phyloP scores from a whole-genome alignment of 2,329 filamentous ascomycete genomes.

The Coniochaeta prunicola region DNA sequence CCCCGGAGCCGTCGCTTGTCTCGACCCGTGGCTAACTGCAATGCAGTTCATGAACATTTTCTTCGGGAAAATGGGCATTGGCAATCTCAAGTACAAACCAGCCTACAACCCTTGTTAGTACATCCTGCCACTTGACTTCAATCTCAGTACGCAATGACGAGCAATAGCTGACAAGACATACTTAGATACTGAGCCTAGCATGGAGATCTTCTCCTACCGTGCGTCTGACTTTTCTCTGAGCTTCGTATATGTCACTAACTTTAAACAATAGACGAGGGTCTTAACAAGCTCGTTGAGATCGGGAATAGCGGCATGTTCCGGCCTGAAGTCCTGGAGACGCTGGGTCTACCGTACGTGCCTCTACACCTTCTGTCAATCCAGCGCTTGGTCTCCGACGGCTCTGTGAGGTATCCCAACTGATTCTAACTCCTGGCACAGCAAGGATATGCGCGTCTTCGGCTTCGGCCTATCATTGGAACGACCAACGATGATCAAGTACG shows the following conservation, averaged over 20 bases:
- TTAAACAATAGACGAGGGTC: conserved; percentile 51
- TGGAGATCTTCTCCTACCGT: conserved; percentile 95
- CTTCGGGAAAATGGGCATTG: conserved; percentile 93
- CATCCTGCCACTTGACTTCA: background rate
- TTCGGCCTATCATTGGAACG: conserved; percentile 89
- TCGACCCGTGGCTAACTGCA: background rate
- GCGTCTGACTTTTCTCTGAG: background rate
- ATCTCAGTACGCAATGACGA: background rate
- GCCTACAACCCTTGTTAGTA: conserved; percentile 46
- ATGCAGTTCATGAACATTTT: conserved; percentile 88
- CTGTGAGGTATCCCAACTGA: background rate
- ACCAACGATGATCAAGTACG: conserved; percentile 97
- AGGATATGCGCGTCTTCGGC: conserved; percentile 86
- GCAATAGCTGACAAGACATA: conserved; percentile 2
- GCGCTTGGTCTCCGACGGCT: background rate
- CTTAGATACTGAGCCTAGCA: conserved; percentile 88
- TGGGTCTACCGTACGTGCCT: conserved; percentile 64
- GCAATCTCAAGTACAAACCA: conserved; percentile 84
- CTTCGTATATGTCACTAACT: background rate
- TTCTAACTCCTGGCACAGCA: conserved; percentile 29
- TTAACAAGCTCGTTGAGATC: conserved; percentile 91
- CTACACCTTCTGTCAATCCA: conserved; percentile 3
- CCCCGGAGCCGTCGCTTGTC: conserved; percentile 44
- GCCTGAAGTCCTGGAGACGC: conserved; percentile 85
- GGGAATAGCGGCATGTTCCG: conserved; percentile 99